These are phyloP conservation scores for Oldenlandia corymbosa DNA, from an alignment of 257 asterid genomes.

Conservation along the genomic window DNA sequence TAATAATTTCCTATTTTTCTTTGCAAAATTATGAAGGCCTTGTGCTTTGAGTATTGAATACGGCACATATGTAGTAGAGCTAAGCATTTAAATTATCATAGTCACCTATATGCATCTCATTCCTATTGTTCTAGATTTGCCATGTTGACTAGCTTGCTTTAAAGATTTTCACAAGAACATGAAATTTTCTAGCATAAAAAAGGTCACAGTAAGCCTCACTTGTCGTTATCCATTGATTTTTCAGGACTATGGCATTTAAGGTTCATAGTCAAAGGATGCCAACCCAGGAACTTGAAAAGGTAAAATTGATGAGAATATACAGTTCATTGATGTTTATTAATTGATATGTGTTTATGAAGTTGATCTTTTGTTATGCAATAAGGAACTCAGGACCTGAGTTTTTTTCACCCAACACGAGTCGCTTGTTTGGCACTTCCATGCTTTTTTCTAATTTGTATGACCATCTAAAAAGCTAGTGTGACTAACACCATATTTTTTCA, in stretches of 20 bases:
- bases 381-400: not conserved
- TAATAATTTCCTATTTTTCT: not conserved
- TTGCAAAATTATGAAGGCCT: not conserved
- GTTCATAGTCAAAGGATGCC: slow-evolving; percentile 41
- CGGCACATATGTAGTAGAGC: not conserved
- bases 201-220: slow-evolving; percentile 14
- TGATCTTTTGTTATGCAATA: no score
- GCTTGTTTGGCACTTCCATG: not conserved
- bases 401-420: not conserved
- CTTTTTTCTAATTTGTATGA: not conserved
- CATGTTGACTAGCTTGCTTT: not conserved
- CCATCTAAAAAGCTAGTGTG: not conserved
- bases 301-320: no score
- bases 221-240: slow-evolving; percentile 17
- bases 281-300: slow-evolving; percentile 67
- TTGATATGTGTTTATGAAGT: no score
- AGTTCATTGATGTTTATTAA: no score
- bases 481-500: not conserved
- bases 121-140: not conserved
- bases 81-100: not conserved
- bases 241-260: slow-evolving; percentile 51
- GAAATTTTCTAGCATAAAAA: not conserved
- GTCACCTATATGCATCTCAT: not conserved
- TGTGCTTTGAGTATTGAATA: not conserved
- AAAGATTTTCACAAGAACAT: not conserved